Conservation (phyloP, 1,284 basidiomycete genomes). For the Heterobasidion irregulare region DNA sequence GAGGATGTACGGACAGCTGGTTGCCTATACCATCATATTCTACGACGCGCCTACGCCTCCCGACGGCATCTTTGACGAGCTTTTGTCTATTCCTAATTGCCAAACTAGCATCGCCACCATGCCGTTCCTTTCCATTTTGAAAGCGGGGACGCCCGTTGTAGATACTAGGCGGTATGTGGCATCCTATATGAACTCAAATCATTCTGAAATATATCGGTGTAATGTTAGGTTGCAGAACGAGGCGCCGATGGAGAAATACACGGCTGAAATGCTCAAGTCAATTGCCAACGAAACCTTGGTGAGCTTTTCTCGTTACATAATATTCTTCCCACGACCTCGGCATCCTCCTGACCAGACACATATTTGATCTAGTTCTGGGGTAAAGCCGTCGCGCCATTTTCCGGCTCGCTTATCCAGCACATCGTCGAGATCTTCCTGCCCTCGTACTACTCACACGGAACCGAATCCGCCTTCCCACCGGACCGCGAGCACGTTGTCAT, state of each 20-base stretch:
- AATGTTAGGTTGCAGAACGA: conserved; percentile 21
- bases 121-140: neutral
- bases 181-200: neutral
- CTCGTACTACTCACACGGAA: conserved; percentile 30
- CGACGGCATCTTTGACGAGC: conserved; percentile 32
- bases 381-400: conserved; percentile 17
- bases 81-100: conserved; percentile 25
- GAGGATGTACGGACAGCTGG: conserved; percentile 3
- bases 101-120: conserved; percentile 29
- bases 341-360: neutral
- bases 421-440: conserved; percentile 49
- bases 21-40: conserved; percentile 24
- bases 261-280: conserved; percentile 31
- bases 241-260: conserved; percentile 37
- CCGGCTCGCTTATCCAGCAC: conserved; percentile 30
- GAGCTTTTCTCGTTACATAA: conserved; percentile 7
- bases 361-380: conserved; percentile 10
- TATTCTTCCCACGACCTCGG: neutral
- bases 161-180: neutral
- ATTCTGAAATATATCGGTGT: conserved; percentile 20
- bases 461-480: conserved; percentile 39
- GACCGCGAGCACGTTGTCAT: conserved; percentile 27
- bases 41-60: conserved; percentile 35
- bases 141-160: neutral
- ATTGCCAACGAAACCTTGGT: conserved; percentile 44